These are phyloP conservation scores for Trametes polyzona DNA, from an alignment of 1,284 basidiomycete species.

Conservation along the genomic window DNA sequence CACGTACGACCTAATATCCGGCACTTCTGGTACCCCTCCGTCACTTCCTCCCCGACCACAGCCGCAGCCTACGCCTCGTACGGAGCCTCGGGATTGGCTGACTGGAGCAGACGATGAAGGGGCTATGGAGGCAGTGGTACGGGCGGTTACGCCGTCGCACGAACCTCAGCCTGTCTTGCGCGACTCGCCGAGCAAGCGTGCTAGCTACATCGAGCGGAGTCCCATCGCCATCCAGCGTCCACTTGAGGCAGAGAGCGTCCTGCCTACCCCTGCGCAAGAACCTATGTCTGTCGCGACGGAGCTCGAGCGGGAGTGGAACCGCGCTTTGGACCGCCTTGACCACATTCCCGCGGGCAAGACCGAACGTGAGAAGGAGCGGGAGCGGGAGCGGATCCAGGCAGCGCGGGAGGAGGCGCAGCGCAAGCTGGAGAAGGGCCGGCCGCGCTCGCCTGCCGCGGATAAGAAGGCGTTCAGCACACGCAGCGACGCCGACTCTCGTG, in stretches of 20 bases:
- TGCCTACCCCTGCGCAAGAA: conserved; percentile 17
- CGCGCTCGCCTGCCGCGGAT: conserved; percentile 26
- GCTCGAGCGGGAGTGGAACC: conserved; percentile 26
- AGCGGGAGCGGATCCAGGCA: conserved; percentile 4
- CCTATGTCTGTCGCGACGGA: conserved; percentile 13
- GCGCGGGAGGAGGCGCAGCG: conserved; percentile 9
- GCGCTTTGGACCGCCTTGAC: conserved; percentile 22
- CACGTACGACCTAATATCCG: conserved; percentile 19
- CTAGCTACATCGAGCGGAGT: conserved; percentile 63
- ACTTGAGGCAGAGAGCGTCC: conserved; percentile 50
- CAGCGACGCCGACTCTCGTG: conserved; percentile 20
- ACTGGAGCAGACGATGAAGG: conserved; percentile 62
- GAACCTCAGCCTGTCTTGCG: conserved; percentile 52
- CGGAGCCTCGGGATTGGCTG: conserved; percentile 63
- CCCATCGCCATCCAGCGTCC: conserved; percentile 46
- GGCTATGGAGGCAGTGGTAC: conserved; percentile 4
- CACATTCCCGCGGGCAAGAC: conserved; percentile 21
- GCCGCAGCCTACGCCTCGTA: conserved; percentile 12
- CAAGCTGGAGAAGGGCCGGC: conserved; percentile 17
- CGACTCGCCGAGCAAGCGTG: conserved; percentile 70
- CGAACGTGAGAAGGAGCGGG: conserved; percentile 21
- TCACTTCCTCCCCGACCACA: conserved; percentile 31
- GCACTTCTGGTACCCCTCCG: conserved; percentile 16
- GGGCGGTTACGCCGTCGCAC: conserved; percentile 8
- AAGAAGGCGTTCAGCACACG: conserved; percentile 32